A percentile compares a stretch with the other conserved stretches of the same genome.
These are phyloP conservation scores for Calonectria henricotiae DNA, from an alignment of 2,329 filamentous ascomycete genomes.

Conservation along the genomic window DNA sequence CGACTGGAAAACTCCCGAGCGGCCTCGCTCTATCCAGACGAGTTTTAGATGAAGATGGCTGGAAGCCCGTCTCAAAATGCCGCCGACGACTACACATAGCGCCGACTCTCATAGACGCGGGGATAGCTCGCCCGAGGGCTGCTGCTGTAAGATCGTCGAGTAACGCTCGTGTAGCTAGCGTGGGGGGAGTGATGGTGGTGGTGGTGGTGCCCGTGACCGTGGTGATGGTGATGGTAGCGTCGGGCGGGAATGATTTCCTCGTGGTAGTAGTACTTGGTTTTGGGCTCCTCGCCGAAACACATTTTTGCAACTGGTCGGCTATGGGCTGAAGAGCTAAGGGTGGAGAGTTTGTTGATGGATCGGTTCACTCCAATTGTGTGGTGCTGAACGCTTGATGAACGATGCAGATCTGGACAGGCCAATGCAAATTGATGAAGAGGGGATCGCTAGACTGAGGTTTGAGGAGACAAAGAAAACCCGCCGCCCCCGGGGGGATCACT, in stretches of 20 bases:
- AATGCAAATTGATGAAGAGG: slow-evolving; percentile 9
- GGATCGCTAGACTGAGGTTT: slow-evolving; percentile 17
- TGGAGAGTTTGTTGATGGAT: background rate
- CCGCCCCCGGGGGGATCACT: slow-evolving; percentile 37
- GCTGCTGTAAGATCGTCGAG: slow-evolving; percentile 57
- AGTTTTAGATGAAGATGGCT: background rate
- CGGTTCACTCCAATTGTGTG: background rate
- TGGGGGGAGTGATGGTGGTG: slow-evolving; percentile 58
- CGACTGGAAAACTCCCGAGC: background rate
- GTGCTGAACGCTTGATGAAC: background rate
- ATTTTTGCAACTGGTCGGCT: slow-evolving; percentile 57
- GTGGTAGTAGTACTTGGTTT: slow-evolving; percentile 70
- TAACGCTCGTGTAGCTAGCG: slow-evolving; percentile 63
- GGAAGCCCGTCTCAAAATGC: background rate
- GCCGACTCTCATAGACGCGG: slow-evolving; percentile 60
- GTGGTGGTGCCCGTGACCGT: slow-evolving; percentile 57
- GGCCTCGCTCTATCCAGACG: slow-evolving; percentile 8
- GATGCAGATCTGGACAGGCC: slow-evolving; percentile 20
- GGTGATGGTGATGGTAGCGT: slow-evolving; percentile 57
- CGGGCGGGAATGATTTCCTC: slow-evolving; percentile 69
- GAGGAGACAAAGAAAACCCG: slow-evolving; percentile 25
- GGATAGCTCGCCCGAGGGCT: slow-evolving; percentile 63
- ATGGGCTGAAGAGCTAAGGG: background rate
- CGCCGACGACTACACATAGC: slow-evolving; percentile 37
- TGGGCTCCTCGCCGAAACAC: slow-evolving; percentile 67